Conservation (phyloP, 495 filamentous ascomycete species). For the Aspergillus mulundensis region DNA sequence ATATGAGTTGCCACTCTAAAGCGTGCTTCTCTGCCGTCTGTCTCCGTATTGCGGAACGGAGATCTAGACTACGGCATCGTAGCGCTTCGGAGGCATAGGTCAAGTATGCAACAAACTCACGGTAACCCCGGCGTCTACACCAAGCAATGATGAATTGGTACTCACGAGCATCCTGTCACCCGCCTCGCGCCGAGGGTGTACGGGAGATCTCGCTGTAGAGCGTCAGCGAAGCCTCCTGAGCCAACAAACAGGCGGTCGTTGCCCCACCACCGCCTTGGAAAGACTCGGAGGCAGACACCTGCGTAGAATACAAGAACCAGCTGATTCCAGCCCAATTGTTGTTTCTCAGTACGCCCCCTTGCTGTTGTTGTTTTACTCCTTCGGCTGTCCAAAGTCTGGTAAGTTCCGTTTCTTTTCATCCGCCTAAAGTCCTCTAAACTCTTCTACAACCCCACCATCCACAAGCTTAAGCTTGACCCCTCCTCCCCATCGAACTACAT, state of each 20-base stretch:
- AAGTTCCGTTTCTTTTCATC: conserved; percentile 14
- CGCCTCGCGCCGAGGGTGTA: conserved; percentile 34
- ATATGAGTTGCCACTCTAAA: neutral
- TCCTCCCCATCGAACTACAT: conserved; percentile 1
- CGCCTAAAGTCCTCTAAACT: conserved; percentile 19
- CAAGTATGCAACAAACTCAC: neutral
- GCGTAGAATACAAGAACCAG: conserved; percentile 29
- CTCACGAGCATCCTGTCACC: conserved; percentile 10
- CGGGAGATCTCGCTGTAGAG: conserved; percentile 42
- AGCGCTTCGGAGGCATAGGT: neutral
- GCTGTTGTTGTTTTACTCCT: conserved; percentile 18
- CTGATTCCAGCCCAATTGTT: conserved; percentile 19
- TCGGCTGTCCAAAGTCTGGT: conserved; percentile 15
- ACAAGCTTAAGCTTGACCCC: conserved; percentile 16
- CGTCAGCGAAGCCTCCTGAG: conserved; percentile 23
- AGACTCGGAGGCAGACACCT: conserved; percentile 38
- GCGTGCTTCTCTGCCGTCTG: neutral
- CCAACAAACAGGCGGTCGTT: conserved; percentile 18
- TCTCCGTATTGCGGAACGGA: neutral
- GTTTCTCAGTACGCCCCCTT: conserved; percentile 6
- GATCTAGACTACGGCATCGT: neutral
- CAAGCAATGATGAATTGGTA: neutral
- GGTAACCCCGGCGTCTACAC: neutral
- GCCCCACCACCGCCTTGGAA: conserved; percentile 43
- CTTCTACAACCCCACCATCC: conserved; percentile 21